Base-by-base conservation (phyloP, 2,329 filamentous ascomycete species). In the Colletotrichum sp. region DNA sequence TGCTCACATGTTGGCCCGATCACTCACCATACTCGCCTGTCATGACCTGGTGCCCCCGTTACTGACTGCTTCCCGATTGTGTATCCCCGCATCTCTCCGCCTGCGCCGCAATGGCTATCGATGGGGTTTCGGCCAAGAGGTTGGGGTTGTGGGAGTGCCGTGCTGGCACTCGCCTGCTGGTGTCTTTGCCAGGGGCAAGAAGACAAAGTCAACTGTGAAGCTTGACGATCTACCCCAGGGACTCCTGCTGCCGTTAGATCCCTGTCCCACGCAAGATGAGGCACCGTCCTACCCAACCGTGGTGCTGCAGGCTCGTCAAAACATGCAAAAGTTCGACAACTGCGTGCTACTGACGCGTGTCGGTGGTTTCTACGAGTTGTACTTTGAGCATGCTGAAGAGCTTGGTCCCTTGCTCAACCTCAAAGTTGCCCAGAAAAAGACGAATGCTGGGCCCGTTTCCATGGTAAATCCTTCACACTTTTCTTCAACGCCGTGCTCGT, bases 361-460 rank as follows among this genome's bases (percentile, higher is more conserved):
- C 33, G 97, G 97, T 70, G 93, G 96, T 74, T 99, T 99, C 84
- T 99, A 98, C 84, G 97, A 99, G 90, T 87, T 99, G 72, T 99
- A 99, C 85, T 97, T 98, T 82, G 94, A 98, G 79, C 96, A 99
- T 82, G 97, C 97, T 13, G 94, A 98, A 72, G 93, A 98, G 80
- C 94, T 93, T 82, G 96, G 94, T 3, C 94, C 95, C 2, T 86
- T 98, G 58, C 87, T 99, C 76, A 97, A 95, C 79, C 85, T 99
- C 80, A 98, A 98, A 83, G 92, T 98, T 69, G 92, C 93, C 4
- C 90, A 90, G 64, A 76, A 95, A 82, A 95, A 92, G 83, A 95
- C 94, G n/a, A 94, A 86, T 76, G 92, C 92, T 11, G 94, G 93
- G 1, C 90, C 91, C 27, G 94, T 99, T 21, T 86, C 96, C 8